Percentiles rank a stretch among this genome's conserved stretches.
Evolutionary conservation across 2,329 filamentous ascomycete species (phyloP).

Genomic region (Tolypocladium cylindrosporum): DNA sequence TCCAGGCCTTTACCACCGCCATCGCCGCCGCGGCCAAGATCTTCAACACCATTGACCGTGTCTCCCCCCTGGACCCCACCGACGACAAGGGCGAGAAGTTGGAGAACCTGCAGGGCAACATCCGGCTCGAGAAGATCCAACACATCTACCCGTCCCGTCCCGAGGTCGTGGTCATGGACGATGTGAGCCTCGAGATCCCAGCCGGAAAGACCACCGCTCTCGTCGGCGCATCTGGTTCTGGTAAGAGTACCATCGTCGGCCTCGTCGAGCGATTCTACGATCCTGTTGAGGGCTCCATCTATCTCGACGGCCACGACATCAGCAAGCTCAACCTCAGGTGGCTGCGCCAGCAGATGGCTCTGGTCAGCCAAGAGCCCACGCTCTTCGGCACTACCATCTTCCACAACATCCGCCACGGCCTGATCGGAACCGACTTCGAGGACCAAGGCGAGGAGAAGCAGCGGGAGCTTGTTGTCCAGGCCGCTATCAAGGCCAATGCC

Average conservation of each 20-base stretch:
- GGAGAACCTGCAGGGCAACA: constrained; percentile 61
- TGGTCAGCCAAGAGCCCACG: constrained; percentile 89
- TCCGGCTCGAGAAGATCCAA: constrained; percentile 74
- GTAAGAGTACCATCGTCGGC: constrained; percentile 90
- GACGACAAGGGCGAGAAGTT: constrained; percentile 61
- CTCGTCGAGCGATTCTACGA: constrained; percentile 92
- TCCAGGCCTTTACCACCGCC: constrained; percentile 76
- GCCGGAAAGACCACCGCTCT: constrained; percentile 88
- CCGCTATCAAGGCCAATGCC: constrained; percentile 84
- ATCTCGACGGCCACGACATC: constrained; percentile 76
- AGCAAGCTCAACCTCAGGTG: constrained; percentile 75
- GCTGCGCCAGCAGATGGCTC: constrained; percentile 83
- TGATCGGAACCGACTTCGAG: constrained; percentile 77
- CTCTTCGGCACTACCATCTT: constrained; percentile 85
- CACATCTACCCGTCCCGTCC: constrained; percentile 93
- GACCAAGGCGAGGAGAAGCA: constrained; percentile 55
- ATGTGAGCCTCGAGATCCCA: constrained; percentile 69
- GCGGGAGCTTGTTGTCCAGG: constrained; percentile 61
- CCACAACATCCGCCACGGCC: constrained; percentile 80
- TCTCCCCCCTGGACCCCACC: constrained; percentile 73
- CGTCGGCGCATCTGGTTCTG: constrained; percentile 87
- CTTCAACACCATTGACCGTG: constrained; percentile 83
- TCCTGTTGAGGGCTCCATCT: constrained; percentile 68
- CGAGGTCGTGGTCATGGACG: constrained; percentile 80
- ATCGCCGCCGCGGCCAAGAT: constrained; percentile 85